Conservation (phyloP, 805 yeast species). For the Nadsonia fulvescens region DNA sequence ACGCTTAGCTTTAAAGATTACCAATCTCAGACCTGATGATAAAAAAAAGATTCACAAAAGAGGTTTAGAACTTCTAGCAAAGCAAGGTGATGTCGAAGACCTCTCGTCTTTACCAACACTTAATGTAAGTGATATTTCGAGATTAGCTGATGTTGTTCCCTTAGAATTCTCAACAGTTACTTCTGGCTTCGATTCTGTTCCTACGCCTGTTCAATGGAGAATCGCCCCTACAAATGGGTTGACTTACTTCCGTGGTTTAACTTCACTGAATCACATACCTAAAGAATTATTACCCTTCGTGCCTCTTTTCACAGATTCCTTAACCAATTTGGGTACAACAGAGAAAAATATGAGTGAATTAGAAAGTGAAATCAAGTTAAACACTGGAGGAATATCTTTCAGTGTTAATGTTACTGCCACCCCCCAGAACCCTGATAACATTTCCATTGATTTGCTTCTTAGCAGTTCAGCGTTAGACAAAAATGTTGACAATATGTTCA, state of each 20-base stretch:
- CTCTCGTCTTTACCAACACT: slow-evolving; percentile 67
- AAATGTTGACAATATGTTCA: slow-evolving; percentile 41
- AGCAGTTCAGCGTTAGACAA: slow-evolving; percentile 54
- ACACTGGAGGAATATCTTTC: slow-evolving; percentile 75
- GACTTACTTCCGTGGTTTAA: slow-evolving; percentile 54
- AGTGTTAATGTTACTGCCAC: slow-evolving; percentile 37
- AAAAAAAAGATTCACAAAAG: slow-evolving; percentile 37
- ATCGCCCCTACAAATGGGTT: slow-evolving; percentile 29
- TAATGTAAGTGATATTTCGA: slow-evolving; percentile 52
- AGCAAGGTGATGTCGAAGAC: slow-evolving; percentile 56
- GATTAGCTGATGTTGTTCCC: slow-evolving; percentile 10
- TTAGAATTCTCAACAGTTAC: slow-evolving; percentile 2
- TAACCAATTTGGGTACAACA: slow-evolving; percentile 76
- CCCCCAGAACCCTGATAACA: slow-evolving; percentile 24
- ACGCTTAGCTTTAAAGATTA: slow-evolving; percentile 29
- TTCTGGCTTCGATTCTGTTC: too few species aligned
- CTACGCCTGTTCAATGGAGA: slow-evolving; percentile 5
- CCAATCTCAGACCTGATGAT: slow-evolving; percentile 34
- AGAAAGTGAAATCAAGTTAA: slow-evolving; percentile 66
- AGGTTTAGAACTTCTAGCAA: slow-evolving; percentile 39
- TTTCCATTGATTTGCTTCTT: slow-evolving; percentile 36
- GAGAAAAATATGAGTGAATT: slow-evolving; percentile 54
- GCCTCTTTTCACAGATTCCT: slow-evolving; percentile 60
- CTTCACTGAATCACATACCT: slow-evolving; percentile 42
- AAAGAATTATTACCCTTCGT: slow-evolving; percentile 44